phyloP scores from a whole-genome alignment of 106 monocot species.

The Platanthera zijinensis region DNA sequence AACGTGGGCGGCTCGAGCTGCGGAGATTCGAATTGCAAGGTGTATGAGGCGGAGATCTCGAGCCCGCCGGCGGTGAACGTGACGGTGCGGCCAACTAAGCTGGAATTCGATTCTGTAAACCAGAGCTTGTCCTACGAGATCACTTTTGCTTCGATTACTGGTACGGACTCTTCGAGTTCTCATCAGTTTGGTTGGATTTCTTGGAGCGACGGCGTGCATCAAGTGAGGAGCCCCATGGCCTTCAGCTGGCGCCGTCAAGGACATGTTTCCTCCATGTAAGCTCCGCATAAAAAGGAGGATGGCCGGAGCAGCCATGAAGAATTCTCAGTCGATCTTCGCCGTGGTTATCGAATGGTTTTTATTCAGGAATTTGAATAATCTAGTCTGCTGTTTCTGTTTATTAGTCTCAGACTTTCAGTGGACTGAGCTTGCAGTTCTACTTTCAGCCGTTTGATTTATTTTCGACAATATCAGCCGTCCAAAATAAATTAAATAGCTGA shows the following conservation, averaged over 20 bases:
- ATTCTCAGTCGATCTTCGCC: too few species aligned
- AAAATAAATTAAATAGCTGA: too few species aligned
- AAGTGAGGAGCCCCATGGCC: slow-evolving; percentile 68
- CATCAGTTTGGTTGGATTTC: slow-evolving; percentile 51
- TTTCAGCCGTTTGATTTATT: too few species aligned
- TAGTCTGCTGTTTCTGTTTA: too few species aligned
- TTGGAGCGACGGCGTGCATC: slow-evolving; percentile 65
- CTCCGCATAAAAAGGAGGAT: not conserved
- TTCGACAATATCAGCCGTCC: too few species aligned
- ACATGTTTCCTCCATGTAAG: slow-evolving; percentile 7
- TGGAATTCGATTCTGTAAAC: slow-evolving; percentile 1
- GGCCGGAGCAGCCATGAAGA: too few species aligned
- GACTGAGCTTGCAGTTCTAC: too few species aligned
- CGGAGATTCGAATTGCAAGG: not conserved
- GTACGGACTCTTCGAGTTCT: not conserved
- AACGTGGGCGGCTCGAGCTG: slow-evolving; percentile 14
- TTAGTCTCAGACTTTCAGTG: too few species aligned
- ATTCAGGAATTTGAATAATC: too few species aligned
- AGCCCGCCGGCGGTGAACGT: slow-evolving; percentile 2
- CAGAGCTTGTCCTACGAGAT: slow-evolving; percentile 16
- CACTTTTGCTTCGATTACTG: slow-evolving; percentile 18
- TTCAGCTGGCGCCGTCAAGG: slow-evolving; percentile 27
- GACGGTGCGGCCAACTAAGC: slow-evolving; percentile 6
- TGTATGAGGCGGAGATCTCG: slow-evolving; percentile 3
- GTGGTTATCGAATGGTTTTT: too few species aligned